Evolutionary conservation across 2,329 filamentous ascomycete genomes (phyloP).

Genomic region (Fusarium buxicola): DNA sequence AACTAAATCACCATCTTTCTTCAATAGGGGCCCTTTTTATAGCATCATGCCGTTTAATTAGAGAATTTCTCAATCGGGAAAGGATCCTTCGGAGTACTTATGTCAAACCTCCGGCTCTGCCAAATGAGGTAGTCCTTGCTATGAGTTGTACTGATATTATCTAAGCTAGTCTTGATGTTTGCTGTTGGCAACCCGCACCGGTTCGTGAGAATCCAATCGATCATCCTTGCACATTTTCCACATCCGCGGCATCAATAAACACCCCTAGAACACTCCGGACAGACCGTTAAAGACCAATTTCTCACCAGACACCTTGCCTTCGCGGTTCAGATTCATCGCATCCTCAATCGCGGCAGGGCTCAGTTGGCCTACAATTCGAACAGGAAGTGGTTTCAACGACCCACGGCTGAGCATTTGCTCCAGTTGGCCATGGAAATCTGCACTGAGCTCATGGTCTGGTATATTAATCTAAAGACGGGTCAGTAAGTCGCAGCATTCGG

Average conservation of each 20-base stretch:
- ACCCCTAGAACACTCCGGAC: too few relatives aligned
- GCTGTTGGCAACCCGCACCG: too few relatives aligned
- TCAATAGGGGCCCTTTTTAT: background rate
- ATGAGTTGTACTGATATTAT: too few relatives aligned
- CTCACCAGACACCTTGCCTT: slow-evolving; percentile 23
- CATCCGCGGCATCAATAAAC: too few relatives aligned
- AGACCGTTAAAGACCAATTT: slow-evolving; percentile 28
- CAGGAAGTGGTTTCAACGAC: background rate
- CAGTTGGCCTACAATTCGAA: slow-evolving; percentile 12
- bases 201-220: too few relatives aligned
- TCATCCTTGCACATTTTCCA: too few relatives aligned
- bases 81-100: background rate
- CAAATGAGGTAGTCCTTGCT: too few relatives aligned
- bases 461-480: slow-evolving; percentile 21
- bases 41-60: background rate
- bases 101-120: background rate
- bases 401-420: background rate
- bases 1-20: too few relatives aligned
- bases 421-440: slow-evolving; percentile 4
- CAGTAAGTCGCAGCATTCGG: background rate
- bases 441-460: slow-evolving; percentile 23
- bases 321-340: slow-evolving; percentile 29
- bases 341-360: background rate
- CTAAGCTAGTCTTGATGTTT: too few relatives aligned
- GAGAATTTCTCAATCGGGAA: background rate